Evolutionary conservation across 2,329 filamentous ascomycete genomes (phyloP).

Genomic region (Tricladium varicosporioides): DNA sequence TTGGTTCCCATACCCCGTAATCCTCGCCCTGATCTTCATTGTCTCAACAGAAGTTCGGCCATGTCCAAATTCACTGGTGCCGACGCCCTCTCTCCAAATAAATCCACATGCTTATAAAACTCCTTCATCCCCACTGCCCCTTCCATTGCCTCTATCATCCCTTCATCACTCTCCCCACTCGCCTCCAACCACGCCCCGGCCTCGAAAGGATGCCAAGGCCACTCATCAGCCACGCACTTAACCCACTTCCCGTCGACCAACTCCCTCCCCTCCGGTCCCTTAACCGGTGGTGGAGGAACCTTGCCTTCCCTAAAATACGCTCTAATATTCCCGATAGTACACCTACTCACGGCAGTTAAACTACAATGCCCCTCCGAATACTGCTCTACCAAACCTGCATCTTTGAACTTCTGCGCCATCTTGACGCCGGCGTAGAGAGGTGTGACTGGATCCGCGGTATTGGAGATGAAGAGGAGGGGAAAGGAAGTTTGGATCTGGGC

Average conservation of each 20-base stretch:
- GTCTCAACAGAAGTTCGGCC: too few relatives aligned
- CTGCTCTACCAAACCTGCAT: slow-evolving; percentile 30
- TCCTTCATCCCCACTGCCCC: background rate
- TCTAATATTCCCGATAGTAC: slow-evolving; percentile 26
- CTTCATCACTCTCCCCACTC: background rate
- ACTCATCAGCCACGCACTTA: slow-evolving; percentile 28
- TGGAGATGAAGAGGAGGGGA: slow-evolving; percentile 40
- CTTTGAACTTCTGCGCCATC: slow-evolving; percentile 30
- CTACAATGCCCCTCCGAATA: slow-evolving; percentile 29
- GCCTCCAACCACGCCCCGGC: background rate
- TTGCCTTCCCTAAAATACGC: slow-evolving; percentile 28
- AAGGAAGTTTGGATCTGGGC: slow-evolving; percentile 36
- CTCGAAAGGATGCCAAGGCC: slow-evolving; percentile 25
- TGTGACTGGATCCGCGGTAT: slow-evolving; percentile 39
- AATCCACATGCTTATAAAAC: background rate
- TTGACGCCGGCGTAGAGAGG: slow-evolving; percentile 33
- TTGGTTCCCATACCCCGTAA: too few relatives aligned
- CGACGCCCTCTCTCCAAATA: background rate
- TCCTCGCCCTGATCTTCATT: too few relatives aligned
- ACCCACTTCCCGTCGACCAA: slow-evolving; percentile 26
- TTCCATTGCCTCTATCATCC: background rate
- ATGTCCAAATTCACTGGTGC: too few relatives aligned
- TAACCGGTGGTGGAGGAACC: slow-evolving; percentile 23
- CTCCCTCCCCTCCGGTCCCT: slow-evolving; percentile 11
- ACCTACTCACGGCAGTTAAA: slow-evolving; percentile 24